These are phyloP conservation scores for Vaccinium myrtillus DNA, from an alignment of 148 eudicot species.

Conservation along the genomic window DNA sequence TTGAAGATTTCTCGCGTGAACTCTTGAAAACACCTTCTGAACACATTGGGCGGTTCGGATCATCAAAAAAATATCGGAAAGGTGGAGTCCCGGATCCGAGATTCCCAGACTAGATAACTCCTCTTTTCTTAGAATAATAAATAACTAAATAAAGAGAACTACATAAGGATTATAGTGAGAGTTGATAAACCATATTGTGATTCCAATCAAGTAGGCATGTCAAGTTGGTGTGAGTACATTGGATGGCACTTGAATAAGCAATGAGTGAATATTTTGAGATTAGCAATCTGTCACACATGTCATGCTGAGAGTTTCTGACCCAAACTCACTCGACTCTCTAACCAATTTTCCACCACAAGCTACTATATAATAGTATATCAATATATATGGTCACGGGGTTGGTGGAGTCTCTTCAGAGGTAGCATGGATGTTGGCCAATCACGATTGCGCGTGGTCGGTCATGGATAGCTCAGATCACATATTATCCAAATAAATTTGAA, in stretches of 20 bases:
- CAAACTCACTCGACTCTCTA: background rate
- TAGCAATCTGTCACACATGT: background rate
- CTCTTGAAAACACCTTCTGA: too few relatives aligned
- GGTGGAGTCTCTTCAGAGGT: too few relatives aligned
- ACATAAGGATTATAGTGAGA: background rate
- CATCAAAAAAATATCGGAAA: too few relatives aligned
- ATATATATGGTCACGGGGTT: background rate
- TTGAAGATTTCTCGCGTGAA: too few relatives aligned
- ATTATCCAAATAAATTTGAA: too few relatives aligned
- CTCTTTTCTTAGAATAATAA: background rate
- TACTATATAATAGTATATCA: too few relatives aligned
- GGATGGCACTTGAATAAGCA: background rate
- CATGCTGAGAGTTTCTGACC: background rate
- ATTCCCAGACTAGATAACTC: too few relatives aligned
- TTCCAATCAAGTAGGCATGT: background rate
- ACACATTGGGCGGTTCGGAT: too few relatives aligned
- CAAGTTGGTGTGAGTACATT: background rate
- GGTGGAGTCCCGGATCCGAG: too few relatives aligned
- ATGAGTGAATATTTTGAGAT: background rate
- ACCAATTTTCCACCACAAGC: background rate
- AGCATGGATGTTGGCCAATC: too few relatives aligned
- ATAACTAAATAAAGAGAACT: background rate
- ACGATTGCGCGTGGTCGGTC: too few relatives aligned
- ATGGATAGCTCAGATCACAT: too few relatives aligned
- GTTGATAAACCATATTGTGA: background rate